phyloP scores from a whole-genome alignment of 2,329 filamentous ascomycete genomes.

The Aspergillus sp. region DNA sequence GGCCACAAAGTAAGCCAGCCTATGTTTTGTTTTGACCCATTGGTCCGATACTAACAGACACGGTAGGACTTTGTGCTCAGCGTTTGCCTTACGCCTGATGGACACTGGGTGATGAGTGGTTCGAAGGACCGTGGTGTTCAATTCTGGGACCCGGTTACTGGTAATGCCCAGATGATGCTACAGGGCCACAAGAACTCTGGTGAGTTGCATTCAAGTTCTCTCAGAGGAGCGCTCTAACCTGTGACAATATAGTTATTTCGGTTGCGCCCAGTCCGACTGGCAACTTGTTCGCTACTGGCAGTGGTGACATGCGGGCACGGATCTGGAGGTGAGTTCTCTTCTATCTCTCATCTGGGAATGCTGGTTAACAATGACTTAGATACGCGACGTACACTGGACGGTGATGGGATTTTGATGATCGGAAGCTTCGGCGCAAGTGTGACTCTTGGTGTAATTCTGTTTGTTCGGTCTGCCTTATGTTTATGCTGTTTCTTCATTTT shows the following conservation, averaged over 20 bases:
- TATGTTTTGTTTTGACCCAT: background rate
- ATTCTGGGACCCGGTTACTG: constrained; percentile 95
- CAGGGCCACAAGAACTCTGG: constrained; percentile 96
- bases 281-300: constrained; percentile 87
- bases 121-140: constrained; percentile 97
- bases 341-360: background rate
- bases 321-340: constrained; percentile 69
- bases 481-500: no score
- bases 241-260: constrained; percentile 64
- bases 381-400: constrained; percentile 35
- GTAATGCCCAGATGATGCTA: constrained; percentile 93
- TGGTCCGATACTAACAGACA: background rate
- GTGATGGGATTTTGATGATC: constrained; percentile 23
- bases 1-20: constrained; percentile 72
- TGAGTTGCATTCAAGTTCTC: constrained; percentile 31
- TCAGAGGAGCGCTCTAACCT: constrained; percentile 10
- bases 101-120: constrained; percentile 91
- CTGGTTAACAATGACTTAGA: constrained; percentile 17
- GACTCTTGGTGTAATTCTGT: constrained; percentile 14
- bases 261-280: constrained; percentile 89
- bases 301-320: constrained; percentile 92
- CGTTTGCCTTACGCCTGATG: constrained; percentile 89
- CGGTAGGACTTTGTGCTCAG: constrained; percentile 86
- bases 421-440: constrained; percentile 28
- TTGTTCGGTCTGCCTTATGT: constrained; percentile 1